These are phyloP conservation scores for Fusarium robinianum DNA, from an alignment of 2,329 filamentous ascomycete species.

Conservation along the genomic window DNA sequence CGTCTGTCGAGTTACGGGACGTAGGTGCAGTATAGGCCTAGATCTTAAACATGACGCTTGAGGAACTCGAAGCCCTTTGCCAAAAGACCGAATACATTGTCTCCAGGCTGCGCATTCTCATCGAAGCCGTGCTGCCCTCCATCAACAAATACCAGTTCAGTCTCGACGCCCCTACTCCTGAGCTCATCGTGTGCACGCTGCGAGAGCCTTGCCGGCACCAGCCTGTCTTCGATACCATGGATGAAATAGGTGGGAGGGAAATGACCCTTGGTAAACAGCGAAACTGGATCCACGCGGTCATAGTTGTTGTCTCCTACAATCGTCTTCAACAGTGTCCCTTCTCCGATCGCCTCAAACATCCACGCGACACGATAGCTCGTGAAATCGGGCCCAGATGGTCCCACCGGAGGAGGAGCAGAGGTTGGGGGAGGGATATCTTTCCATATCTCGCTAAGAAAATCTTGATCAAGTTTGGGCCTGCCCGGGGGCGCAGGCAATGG, in stretches of 20 bases:
- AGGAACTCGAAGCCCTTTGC: conserved; percentile 1
- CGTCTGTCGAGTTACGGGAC: neutral
- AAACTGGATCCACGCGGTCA: conserved; percentile 1
- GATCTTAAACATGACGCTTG: neutral
- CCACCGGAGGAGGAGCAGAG: conserved; percentile 1
- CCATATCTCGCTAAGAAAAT: neutral
- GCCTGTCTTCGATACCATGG: neutral
- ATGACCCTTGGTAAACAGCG: neutral
- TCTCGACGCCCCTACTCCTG: neutral
- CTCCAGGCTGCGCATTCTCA: conserved; percentile 1
- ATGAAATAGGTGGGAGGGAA: conserved; percentile 7
- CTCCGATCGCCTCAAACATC: neutral
- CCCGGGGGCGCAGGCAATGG: neutral
- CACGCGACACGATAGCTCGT: conserved; percentile 1
- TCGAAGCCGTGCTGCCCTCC: conserved; percentile 4
- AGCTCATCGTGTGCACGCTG: neutral
- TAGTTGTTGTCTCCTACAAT: neutral
- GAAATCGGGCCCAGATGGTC: conserved; percentile 2
- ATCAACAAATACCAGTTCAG: conserved; percentile 1
- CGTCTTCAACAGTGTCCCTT: conserved; percentile 2
- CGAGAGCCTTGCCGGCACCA: neutral
- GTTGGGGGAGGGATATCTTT: conserved; percentile 3
- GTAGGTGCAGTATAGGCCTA: neutral
- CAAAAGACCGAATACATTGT: neutral
- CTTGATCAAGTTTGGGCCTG: conserved; percentile 1